Conservation (phyloP, 2,329 filamentous ascomycete genomes). For the Sporothrix brunneoviolacea region DNA sequence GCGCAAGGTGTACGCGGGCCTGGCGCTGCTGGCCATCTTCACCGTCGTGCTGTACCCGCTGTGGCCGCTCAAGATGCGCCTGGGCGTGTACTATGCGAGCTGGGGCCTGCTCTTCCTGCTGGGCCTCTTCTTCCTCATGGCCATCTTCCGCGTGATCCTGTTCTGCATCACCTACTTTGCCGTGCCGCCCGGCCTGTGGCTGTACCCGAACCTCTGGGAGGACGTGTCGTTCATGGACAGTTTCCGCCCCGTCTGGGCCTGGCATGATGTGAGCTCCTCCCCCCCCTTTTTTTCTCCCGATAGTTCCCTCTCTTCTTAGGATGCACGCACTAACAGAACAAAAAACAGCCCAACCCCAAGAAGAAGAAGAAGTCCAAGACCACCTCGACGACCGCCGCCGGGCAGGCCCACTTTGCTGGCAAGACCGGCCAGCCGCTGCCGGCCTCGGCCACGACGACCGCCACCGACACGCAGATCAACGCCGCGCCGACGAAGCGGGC, state of each 20-base stretch:
- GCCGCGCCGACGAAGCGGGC: constrained; percentile 32
- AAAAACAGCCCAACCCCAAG: constrained; percentile 36
- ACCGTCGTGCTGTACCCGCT: constrained; percentile 89
- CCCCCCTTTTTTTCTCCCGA: no score
- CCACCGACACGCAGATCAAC: constrained; percentile 47
- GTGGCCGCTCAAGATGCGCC: constrained; percentile 84
- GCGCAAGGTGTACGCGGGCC: constrained; percentile 82
- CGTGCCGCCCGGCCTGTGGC: constrained; percentile 83
- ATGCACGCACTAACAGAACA: constrained; percentile 13
- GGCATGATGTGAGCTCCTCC: constrained; percentile 72
- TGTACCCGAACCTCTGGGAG: constrained; percentile 96
- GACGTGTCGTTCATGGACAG: constrained; percentile 98
- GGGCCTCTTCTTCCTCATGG: constrained; percentile 94
- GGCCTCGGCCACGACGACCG: constrained; percentile 49
- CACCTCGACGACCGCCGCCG: constrained; percentile 24
- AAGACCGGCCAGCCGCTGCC: constrained; percentile 47
- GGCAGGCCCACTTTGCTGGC: constrained; percentile 42
- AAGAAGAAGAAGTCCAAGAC: constrained; percentile 52
- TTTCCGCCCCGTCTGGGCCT: constrained; percentile 93
- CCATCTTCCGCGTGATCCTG: constrained; percentile 89
- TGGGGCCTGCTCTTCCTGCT: constrained; percentile 88
- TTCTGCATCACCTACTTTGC: constrained; percentile 90
- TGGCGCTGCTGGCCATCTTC: constrained; percentile 78
- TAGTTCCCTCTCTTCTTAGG: no score
- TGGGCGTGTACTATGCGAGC: constrained; percentile 94